phyloP scores from a whole-genome alignment of 1,139 yeast species.

The Sugiyamaella novakii region DNA sequence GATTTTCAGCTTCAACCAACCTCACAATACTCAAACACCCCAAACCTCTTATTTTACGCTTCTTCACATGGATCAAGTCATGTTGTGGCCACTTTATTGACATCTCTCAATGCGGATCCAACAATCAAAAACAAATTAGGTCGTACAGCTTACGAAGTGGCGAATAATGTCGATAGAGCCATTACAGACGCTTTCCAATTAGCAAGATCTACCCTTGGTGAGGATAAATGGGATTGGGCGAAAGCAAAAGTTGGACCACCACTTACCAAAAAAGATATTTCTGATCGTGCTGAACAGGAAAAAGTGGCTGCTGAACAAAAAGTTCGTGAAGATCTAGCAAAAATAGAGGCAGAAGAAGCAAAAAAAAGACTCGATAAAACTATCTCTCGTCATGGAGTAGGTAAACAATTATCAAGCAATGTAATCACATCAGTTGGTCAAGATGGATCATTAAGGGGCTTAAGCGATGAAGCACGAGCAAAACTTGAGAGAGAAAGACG shows the following conservation, averaged over 20 bases:
- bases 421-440: conserved; percentile 35
- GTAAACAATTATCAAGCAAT: conserved; percentile 42
- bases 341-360: conserved; percentile 38
- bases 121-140: conserved; percentile 54
- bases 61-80: conserved; percentile 66
- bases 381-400: conserved; percentile 40
- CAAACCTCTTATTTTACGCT: conserved; percentile 81
- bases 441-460: conserved; percentile 38
- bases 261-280: conserved; percentile 50
- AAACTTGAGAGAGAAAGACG: conserved; percentile 89
- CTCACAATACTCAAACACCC: conserved; percentile 55
- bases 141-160: conserved; percentile 65
- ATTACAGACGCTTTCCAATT: conserved; percentile 64
- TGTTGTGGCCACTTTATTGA: conserved; percentile 66
- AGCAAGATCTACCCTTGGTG: conserved; percentile 69
- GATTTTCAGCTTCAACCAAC: conserved; percentile 60
- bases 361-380: conserved; percentile 38
- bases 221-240: conserved; percentile 68
- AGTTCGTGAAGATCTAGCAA: conserved; percentile 38
- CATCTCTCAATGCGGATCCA: conserved; percentile 73
- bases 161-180: conserved; percentile 45
- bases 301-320: conserved; percentile 37
- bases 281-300: conserved; percentile 38
- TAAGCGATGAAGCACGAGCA: conserved; percentile 70
- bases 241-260: conserved; percentile 68